Base-by-base conservation (phyloP, 805 yeast species). In the Saccharomyces jurei region DNA sequence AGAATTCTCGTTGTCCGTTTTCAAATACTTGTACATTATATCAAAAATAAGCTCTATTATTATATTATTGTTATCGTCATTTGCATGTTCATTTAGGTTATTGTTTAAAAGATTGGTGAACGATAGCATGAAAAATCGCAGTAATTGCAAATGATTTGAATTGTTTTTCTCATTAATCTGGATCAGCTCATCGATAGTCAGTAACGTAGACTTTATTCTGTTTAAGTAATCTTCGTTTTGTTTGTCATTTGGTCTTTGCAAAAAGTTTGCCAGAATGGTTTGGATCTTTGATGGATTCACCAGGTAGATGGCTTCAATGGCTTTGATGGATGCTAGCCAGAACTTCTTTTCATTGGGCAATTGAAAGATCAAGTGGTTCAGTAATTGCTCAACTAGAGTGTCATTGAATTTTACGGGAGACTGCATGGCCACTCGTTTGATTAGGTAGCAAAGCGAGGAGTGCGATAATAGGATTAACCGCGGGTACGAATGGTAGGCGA, bases 361-460 rank as follows among this genome's bases (percentile, higher is more conserved):
- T 46, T 44, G 49, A 44, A 61, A 50, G 54, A 57, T 49, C 14
- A 58, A 60, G 51, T 60, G 56, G 14, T 32, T 52, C 5, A 60
- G 50, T 31, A 66, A 29, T 9, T 54, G 54, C 3, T 46, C 46
- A 5, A 62, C 53, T 4, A 55, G 50, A 9, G 41, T 32, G 26
- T 54, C 48, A 41, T 58, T 52, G 17, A 65, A 58, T 41, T 56
- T 48, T n/a, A 56, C 52, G 10, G 71, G 71, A 17, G 65, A 56
- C 55, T 70, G 81, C 59, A 71, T 69, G 26, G 75, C 71, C 6
- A 75, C 70, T 9, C 81, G 66, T 55, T 76, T 76, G 26, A 75
- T 68, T 14, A 78, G 59, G 59, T 78, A 77, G 56, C 79, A 76
- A 21, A 77, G 60, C 29, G 79, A 64, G 1, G 79, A 72, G 55